Percentiles rank a stretch among this genome's conserved stretches.
Evolutionary conservation across 345 rosid genomes (phyloP).

Genomic region (Gossypium turneri): DNA sequence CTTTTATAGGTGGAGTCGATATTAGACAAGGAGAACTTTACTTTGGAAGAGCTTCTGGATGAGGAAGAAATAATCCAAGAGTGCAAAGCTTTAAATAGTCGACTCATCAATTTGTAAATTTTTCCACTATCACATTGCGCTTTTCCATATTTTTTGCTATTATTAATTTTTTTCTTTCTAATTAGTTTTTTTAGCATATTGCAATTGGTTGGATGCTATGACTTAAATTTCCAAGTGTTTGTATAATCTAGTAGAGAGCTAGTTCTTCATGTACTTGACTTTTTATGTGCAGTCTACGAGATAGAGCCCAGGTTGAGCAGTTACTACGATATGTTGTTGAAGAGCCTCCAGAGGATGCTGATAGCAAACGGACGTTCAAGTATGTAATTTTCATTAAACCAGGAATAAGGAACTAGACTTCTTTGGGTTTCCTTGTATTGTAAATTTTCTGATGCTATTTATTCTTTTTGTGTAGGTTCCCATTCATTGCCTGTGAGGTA

Average conservation of each 20-base stretch:
- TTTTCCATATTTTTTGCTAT: background rate
- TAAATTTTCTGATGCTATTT: background rate
- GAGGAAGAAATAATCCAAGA: conserved; percentile 99
- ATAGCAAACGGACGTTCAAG: conserved; percentile 83
- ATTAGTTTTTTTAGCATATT: background rate
- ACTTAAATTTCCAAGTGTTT: background rate
- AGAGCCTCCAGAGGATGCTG: conserved; percentile 84
- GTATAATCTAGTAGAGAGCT: background rate
- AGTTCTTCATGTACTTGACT: conserved; percentile 13
- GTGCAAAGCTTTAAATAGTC: conserved; percentile 96
- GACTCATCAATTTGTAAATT: conserved; percentile 87
- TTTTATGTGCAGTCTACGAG: conserved; percentile 61
- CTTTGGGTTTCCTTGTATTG: conserved; percentile 3
- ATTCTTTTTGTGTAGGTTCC: conserved; percentile 52
- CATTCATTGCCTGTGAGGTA: conserved; percentile 92
- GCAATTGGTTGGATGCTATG: background rate
- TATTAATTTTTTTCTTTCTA: background rate
- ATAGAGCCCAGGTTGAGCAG: conserved; percentile 91
- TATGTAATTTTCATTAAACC: conserved; percentile 28
- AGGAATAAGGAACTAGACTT: conserved; percentile 7
- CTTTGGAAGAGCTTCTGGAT: conserved; percentile 95
- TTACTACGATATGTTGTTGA: conserved; percentile 71
- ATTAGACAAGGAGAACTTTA: conserved; percentile 82
- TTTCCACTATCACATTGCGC: background rate
- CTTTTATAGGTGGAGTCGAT: conserved; percentile 77